Percentiles rank a stretch among this genome's conserved stretches.
Evolutionary conservation across 106 monocot species (phyloP).

Genomic region (Allium sativum): DNA sequence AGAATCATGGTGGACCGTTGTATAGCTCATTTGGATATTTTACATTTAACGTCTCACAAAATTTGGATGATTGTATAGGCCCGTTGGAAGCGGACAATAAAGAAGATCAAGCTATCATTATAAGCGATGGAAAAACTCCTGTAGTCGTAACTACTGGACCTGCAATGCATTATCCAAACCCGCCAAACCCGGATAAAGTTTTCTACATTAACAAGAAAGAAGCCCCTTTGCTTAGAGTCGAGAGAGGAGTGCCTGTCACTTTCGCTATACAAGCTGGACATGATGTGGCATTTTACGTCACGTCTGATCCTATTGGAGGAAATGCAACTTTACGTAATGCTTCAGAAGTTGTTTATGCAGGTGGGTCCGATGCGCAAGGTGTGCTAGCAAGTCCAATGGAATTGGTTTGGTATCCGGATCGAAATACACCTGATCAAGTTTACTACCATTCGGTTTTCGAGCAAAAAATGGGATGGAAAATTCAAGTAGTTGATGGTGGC

Average conservation of each 20-base stretch:
- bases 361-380: slow-evolving; percentile 58
- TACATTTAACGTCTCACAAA: slow-evolving; percentile 54
- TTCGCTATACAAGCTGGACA: slow-evolving; percentile 95
- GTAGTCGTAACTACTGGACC: slow-evolving; percentile 58
- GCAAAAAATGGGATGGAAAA: slow-evolving; percentile 94
- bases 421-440: slow-evolving; percentile 87
- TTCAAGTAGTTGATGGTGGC: slow-evolving; percentile 93
- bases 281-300: slow-evolving; percentile 83
- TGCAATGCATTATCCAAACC: slow-evolving; percentile 81
- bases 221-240: slow-evolving; percentile 72
- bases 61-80: slow-evolving; percentile 48
- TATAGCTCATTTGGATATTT: slow-evolving; percentile 44
- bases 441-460: slow-evolving; percentile 82
- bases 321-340: slow-evolving; percentile 75
- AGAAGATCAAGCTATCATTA: slow-evolving; percentile 80
- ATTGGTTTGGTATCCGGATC: slow-evolving; percentile 67
- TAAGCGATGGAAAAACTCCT: slow-evolving; percentile 63
- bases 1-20: slow-evolving; percentile 59
- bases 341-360: slow-evolving; percentile 76
- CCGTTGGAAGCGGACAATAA: slow-evolving; percentile 84
- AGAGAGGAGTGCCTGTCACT: slow-evolving; percentile 83
- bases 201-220: slow-evolving; percentile 95
- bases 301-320: slow-evolving; percentile 87
- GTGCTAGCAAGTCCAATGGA: slow-evolving; percentile 79
- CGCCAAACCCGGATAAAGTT: slow-evolving; percentile 79